A percentile compares a stretch with the other conserved stretches of the same genome.
phyloP scores from a whole-genome alignment of 176 grass and related monocot genomes.

The Oryza glaberrima region DNA sequence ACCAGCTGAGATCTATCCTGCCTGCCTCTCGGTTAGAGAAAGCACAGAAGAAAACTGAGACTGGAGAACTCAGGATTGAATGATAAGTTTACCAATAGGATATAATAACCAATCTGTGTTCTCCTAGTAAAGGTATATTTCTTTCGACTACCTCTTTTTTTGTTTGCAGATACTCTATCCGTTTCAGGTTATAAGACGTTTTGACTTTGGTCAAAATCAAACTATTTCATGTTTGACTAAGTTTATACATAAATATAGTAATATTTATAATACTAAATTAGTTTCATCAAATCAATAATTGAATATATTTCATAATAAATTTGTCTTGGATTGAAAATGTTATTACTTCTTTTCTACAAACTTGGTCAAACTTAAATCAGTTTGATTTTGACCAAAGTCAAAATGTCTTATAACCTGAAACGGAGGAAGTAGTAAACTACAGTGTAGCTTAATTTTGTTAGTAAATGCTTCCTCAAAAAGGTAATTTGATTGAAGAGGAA shows the following conservation, averaged over 20 bases:
- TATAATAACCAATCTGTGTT: neutral
- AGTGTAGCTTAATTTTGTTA: neutral
- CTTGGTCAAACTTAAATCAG: too few species aligned
- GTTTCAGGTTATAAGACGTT: too few species aligned
- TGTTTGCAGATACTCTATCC: neutral
- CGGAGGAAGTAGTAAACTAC: neutral
- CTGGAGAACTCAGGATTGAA: conserved; percentile 30
- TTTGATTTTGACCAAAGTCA: too few species aligned
- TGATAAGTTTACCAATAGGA: neutral
- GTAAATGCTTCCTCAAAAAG: neutral
- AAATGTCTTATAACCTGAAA: too few species aligned
- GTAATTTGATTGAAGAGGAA: neutral
- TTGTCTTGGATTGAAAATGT: too few species aligned
- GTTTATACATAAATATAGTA: too few species aligned
- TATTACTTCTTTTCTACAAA: too few species aligned
- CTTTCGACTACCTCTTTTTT: neutral
- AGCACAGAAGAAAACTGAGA: conserved; percentile 38
- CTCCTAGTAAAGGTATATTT: neutral
- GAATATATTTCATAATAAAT: too few species aligned
- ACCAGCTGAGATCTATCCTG: conserved; percentile 59
- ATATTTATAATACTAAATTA: too few species aligned
- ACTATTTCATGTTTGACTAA: too few species aligned
- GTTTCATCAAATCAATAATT: too few species aligned
- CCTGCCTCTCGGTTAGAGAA: conserved; percentile 14
- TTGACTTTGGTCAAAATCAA: too few species aligned